Evolutionary conservation across 345 rosid species (phyloP).

Genomic region (Psidium friedrichsthalianum): DNA sequence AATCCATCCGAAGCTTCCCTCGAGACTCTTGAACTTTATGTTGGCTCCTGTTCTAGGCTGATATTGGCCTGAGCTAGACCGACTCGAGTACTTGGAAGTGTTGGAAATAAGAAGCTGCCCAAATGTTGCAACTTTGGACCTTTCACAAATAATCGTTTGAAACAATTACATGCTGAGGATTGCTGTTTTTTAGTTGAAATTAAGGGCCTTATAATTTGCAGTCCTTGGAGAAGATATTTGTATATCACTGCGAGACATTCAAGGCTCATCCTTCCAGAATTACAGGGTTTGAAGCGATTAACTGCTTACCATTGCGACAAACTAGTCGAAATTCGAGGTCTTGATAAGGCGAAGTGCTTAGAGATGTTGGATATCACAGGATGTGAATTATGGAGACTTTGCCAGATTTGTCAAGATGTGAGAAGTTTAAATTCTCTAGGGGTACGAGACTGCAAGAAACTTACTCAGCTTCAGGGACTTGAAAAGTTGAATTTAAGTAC

Average conservation of each 20-base stretch:
- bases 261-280: background rate
- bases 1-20: background rate
- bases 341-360: background rate
- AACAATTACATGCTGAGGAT: rapidly evolving
- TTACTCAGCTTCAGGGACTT: background rate
- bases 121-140: background rate
- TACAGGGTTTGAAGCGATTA: background rate
- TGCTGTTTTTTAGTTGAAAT: background rate
- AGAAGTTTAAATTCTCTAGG: too few relatives aligned
- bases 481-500: too few relatives aligned
- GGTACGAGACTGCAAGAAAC: background rate
- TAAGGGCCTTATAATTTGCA: background rate
- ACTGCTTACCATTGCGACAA: background rate
- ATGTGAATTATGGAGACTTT: too few relatives aligned
- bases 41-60: background rate
- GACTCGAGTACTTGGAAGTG: background rate
- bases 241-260: background rate
- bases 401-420: too few relatives aligned
- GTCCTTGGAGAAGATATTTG: background rate
- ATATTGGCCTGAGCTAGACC: background rate
- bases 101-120: background rate
- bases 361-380: background rate
- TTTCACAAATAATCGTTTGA: background rate
- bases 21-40: background rate
- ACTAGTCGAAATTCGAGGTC: background rate